Base-by-base conservation (phyloP, 23 red algal genomes). In the Gracilaria domingensis region DNA sequence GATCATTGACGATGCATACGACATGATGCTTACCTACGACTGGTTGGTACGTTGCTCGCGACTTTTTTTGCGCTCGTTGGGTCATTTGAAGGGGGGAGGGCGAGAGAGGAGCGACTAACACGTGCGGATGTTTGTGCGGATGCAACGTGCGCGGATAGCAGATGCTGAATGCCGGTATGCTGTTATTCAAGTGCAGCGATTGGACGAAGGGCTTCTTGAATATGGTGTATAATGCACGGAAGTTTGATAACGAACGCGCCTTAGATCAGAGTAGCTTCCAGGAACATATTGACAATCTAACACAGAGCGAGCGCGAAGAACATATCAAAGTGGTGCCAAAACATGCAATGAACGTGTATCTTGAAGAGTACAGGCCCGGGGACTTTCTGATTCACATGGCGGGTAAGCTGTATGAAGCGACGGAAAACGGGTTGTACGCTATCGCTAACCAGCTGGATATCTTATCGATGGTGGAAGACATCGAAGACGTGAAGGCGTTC, bases 351-450 rank as follows among this genome's bases (percentile, higher is more conserved):
- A 88, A 97, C 87, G 95, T 97, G 23, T 97, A 97, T 49, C 49
- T 80, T 23, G 95, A 97, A 56, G 95, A 97, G 56, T 97, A 97
- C 64, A 57, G 83, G 32, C 90, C 95, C 20, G 95, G 95, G 17
- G 95, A 97, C 72, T 97, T 97, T 90, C 49, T 97, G 16, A 44
- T 97, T 20, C 95, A 97, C 67, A 80, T 97, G 62, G 95, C 95
- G 28, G 95, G 95, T 16, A 97, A 97, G 72, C 89, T 97, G 33
- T 97, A 97, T 37, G 95, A 97, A 84, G 95, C 95, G 18, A 97
- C 95, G n/a, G 87, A 90, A 44, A 51, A 75, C 25, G 95, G 95
- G 2, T 69, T 92, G 13, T 85, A 77, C 23, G 86, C 95, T 23
- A 93, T 97, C 60, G 95, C 95, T 4, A 88, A 90, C 49, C 95